Evolutionary conservation across 1,284 basidiomycete genomes (phyloP).

Genomic region (Ustilago cynodontis): DNA sequence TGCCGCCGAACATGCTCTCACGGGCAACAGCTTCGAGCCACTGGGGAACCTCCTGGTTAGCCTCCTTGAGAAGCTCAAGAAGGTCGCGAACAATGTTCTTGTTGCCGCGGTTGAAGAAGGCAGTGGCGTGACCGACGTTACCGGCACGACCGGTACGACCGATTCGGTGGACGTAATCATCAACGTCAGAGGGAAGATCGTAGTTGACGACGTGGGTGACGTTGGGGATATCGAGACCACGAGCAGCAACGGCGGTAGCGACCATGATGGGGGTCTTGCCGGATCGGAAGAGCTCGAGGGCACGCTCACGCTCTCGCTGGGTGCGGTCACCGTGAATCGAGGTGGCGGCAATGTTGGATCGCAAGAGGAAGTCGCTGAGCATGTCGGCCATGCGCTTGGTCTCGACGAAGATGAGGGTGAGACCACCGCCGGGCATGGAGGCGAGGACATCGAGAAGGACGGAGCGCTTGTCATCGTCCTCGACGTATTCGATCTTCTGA

Average conservation of each 20-base stretch:
- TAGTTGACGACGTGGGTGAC: conserved; percentile 99
- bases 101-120: conserved; percentile 73
- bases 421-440: conserved; percentile 79
- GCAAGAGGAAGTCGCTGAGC: conserved; percentile 94
- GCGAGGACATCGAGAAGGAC: conserved; percentile 93
- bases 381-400: conserved; percentile 99
- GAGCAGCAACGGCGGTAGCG: conserved; percentile 97
- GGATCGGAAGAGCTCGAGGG: conserved; percentile 92
- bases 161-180: conserved; percentile 74
- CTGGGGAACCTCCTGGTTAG: conserved; percentile 93
- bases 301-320: conserved; percentile 96
- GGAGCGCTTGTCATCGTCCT: conserved; percentile 96
- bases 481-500: conserved; percentile 97
- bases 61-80: conserved; percentile 91
- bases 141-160: conserved; percentile 99
- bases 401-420: conserved; percentile 98
- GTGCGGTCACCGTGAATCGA: conserved; percentile 98
- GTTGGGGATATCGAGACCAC: conserved; percentile 99
- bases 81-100: conserved; percentile 87
- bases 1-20: conserved; percentile 81
- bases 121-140: conserved; percentile 91
- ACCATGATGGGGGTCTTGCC: conserved; percentile 96
- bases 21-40: conserved; percentile 91
- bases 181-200: conserved; percentile 97
- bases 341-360: conserved; percentile 84